Evolutionary conservation across 2,329 filamentous ascomycete species (phyloP), one percentile per base, ranked within the genome.

Genomic region (Blastomyces silverae): DNA sequence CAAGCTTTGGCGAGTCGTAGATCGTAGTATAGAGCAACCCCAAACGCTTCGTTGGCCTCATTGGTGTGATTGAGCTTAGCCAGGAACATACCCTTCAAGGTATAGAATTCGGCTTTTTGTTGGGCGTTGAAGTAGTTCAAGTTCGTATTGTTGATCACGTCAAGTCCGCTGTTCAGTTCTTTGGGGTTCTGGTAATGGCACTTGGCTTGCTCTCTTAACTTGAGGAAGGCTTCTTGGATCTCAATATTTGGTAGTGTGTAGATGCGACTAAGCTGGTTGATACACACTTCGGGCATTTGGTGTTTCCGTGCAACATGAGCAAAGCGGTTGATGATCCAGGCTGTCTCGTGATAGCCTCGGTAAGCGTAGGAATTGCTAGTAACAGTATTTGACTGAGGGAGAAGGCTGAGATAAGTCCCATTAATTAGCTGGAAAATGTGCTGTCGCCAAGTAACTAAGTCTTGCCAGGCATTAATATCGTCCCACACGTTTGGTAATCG

Each of bases 111-210:
- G 10, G 94, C 94, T 79, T 99, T 99, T 76, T 99, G 94, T 72
- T 92, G 89, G 2, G 89, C 85, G 67, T 92, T 95, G 77, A 99
- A 99, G 80, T 99, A 99, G 76, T 96, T 97, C 65, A 99, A 85
- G 71, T 99, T 99, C 46, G 94, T 99, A 71, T 99, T 99, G 78
- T 99, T 99, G 76, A 99, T 99, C 2, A 99, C 94, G 73, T 99
- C 94, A 69, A 99, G 76, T 1, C 94, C 94, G 73, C 88, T 96
- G 63, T 88, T 93, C 63, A 99, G 85, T 78, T 99, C 94, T 48
- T 90, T 89, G 0, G 89, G 87, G 72, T 97, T 97, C 79, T 97
- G 92, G 76, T 97, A 99, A 75, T 99, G 94, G 70, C 94, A 99
- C 75, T 97, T 97, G 55, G 94, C 94, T 78, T 99, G 94, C 78